Evolutionary conservation across 495 filamentous ascomycete genomes (phyloP).

Genomic region (Tirmania nivea): DNA sequence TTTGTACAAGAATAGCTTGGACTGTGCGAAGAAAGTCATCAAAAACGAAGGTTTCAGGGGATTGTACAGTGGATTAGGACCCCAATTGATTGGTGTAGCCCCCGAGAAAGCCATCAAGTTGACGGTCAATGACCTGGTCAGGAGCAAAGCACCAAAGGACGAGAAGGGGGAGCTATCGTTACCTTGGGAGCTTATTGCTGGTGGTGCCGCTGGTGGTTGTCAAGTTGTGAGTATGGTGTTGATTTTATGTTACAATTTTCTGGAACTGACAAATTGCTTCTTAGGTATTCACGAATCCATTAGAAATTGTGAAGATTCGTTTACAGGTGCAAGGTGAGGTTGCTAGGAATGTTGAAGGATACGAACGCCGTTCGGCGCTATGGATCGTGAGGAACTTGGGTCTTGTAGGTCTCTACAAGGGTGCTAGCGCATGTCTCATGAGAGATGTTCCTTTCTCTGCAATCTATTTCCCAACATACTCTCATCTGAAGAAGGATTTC

Average conservation of each 20-base stretch:
- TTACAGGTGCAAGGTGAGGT: slow-evolving; percentile 95
- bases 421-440: slow-evolving; percentile 83
- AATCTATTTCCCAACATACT: slow-evolving; percentile 96
- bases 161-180: slow-evolving; percentile 52
- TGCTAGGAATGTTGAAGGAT: slow-evolving; percentile 64
- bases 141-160: slow-evolving; percentile 52
- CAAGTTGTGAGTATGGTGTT: slow-evolving; percentile 53
- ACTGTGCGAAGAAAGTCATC: slow-evolving; percentile 81
- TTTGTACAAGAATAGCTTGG: slow-evolving; percentile 87
- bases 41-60: slow-evolving; percentile 76
- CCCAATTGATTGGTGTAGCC: slow-evolving; percentile 82
- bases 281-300: slow-evolving; percentile 61
- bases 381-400: slow-evolving; percentile 95
- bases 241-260: slow-evolving; percentile 21
- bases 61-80: slow-evolving; percentile 81
- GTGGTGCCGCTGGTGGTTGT: slow-evolving; percentile 77
- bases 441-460: slow-evolving; percentile 94
- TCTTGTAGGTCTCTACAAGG: slow-evolving; percentile 90
- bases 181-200: slow-evolving; percentile 56
- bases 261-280: background rate
- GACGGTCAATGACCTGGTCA: slow-evolving; percentile 85
- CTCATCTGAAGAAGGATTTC: slow-evolving; percentile 75
- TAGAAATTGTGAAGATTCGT: slow-evolving; percentile 98
- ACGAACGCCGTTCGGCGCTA: slow-evolving; percentile 70
- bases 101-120: slow-evolving; percentile 98